Percentiles rank a stretch among this genome's conserved stretches.
Evolutionary conservation across 2,329 filamentous ascomycete species (phyloP).

Genomic region (Allantophomopsis lycopodina): DNA sequence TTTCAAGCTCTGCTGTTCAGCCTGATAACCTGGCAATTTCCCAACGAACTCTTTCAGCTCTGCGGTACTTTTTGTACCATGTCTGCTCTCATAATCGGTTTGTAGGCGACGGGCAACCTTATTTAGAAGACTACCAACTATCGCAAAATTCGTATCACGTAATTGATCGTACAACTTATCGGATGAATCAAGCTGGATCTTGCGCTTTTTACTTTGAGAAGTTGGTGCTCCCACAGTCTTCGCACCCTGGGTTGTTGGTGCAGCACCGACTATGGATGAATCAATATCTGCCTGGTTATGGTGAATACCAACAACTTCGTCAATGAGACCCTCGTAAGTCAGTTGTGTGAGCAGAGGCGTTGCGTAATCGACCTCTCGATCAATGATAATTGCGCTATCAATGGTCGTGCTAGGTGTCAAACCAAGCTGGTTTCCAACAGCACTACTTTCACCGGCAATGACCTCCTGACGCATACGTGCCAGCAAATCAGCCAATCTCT

Average conservation of each 20-base stretch:
- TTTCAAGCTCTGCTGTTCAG: slow-evolving; percentile 85
- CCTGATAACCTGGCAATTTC: slow-evolving; percentile 81
- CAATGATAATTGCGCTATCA: slow-evolving; percentile 87
- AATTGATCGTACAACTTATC: slow-evolving; percentile 83
- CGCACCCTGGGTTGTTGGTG: slow-evolving; percentile 39
- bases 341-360: slow-evolving; percentile 87
- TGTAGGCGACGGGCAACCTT: slow-evolving; percentile 79
- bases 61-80: slow-evolving; percentile 73
- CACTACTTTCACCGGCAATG: slow-evolving; percentile 62
- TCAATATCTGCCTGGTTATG: slow-evolving; percentile 92
- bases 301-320: slow-evolving; percentile 83
- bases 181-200: slow-evolving; percentile 76
- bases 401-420: slow-evolving; percentile 76
- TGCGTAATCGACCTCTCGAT: slow-evolving; percentile 88
- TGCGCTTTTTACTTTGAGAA: slow-evolving; percentile 64
- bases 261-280: slow-evolving; percentile 72
- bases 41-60: slow-evolving; percentile 93
- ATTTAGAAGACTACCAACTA: slow-evolving; percentile 79
- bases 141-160: slow-evolving; percentile 87
- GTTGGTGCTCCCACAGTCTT: slow-evolving; percentile 38
- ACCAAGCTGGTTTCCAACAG: slow-evolving; percentile 45
- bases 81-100: slow-evolving; percentile 77
- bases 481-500: slow-evolving; percentile 74
- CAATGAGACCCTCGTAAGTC: slow-evolving; percentile 91
- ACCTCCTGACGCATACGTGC: slow-evolving; percentile 86